Evolutionary conservation across 495 filamentous ascomycete species (phyloP).

Genomic region (Neurospora discreta): DNA sequence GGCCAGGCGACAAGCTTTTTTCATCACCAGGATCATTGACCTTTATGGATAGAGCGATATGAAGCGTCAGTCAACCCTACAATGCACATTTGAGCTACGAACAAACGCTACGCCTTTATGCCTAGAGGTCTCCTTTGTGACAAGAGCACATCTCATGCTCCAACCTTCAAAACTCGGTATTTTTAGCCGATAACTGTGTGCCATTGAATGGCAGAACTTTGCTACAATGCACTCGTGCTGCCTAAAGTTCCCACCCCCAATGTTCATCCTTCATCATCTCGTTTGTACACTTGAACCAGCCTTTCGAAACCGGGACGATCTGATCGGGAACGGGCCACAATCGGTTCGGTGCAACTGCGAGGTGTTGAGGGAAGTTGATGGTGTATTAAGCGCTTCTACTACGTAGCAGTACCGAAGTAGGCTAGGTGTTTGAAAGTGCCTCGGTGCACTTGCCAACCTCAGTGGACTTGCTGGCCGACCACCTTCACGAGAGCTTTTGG

Average conservation of each 20-base stretch:
- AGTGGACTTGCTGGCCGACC: too few species aligned
- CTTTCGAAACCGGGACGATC: too few species aligned
- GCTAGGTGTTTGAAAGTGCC: too few species aligned
- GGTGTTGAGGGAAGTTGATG: too few species aligned
- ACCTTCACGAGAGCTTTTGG: too few species aligned
- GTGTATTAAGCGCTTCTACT: too few species aligned
- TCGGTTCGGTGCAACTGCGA: too few species aligned
- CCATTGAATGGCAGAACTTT: not conserved
- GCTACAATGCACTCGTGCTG: not conserved
- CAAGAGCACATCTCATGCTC: not conserved
- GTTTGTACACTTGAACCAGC: rapidly evolving
- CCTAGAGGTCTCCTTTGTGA: not conserved
- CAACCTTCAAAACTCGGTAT: not conserved
- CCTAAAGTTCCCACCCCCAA: not conserved
- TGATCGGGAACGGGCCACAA: too few species aligned
- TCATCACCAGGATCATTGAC: not conserved
- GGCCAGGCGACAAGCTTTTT: not conserved
- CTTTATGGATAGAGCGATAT: not conserved
- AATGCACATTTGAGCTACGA: not conserved
- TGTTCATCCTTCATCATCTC: too few species aligned
- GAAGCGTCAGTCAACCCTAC: not conserved
- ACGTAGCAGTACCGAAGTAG: too few species aligned
- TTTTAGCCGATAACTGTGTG: too few species aligned
- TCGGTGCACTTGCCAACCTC: too few species aligned
- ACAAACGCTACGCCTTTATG: not conserved